Conservation (phyloP, 2,329 filamentous ascomycete genomes). For the Paecilomyces sp. region DNA sequence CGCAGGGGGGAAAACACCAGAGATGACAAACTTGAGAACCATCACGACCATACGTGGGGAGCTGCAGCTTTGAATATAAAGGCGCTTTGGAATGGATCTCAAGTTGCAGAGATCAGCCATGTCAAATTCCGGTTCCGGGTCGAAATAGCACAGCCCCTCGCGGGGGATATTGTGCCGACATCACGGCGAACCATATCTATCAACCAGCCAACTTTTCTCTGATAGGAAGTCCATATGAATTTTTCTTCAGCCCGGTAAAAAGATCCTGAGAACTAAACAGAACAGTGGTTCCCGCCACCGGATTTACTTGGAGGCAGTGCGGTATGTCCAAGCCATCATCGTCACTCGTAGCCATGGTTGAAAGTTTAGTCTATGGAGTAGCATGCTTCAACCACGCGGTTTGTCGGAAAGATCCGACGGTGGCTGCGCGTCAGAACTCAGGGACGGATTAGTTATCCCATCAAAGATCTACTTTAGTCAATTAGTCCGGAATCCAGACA, state of each 20-base stretch:
- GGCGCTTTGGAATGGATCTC: background rate
- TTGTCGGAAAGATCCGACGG: background rate
- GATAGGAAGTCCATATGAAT: background rate
- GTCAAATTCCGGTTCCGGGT: background rate
- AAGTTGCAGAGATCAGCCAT: background rate
- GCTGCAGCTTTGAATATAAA: background rate
- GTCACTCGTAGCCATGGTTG: background rate
- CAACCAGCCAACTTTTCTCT: background rate
- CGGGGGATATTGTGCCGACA: background rate
- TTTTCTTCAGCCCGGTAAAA: background rate
- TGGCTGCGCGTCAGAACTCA: background rate
- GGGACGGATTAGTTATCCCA: background rate
- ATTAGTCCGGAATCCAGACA: background rate
- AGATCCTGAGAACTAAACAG: background rate
- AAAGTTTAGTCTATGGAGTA: background rate
- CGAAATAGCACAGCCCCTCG: background rate
- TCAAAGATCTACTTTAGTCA: background rate
- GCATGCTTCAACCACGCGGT: background rate
- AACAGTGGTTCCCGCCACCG: no score
- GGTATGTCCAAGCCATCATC: background rate
- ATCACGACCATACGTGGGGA: background rate
- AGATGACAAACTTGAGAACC: background rate
- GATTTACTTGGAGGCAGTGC: background rate
- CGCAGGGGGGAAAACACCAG: background rate
- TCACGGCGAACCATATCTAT: background rate